Evolutionary conservation across 2,329 filamentous ascomycete genomes (phyloP).

Genomic region (Xylariales sp.): DNA sequence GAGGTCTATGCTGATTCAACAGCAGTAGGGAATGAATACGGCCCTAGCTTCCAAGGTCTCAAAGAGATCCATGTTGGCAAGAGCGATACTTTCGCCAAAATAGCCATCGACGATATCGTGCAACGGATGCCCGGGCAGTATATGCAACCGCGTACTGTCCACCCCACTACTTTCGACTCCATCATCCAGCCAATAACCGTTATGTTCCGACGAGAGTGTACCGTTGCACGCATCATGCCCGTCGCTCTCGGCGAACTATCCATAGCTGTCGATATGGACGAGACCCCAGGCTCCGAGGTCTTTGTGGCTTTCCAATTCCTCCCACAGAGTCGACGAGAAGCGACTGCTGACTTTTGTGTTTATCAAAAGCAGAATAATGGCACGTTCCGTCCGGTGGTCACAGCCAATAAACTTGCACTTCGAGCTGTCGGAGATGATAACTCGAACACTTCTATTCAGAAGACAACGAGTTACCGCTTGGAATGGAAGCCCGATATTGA

Average conservation of each 20-base stretch:
- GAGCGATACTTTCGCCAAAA: neutral
- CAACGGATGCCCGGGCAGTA: conserved; percentile 8
- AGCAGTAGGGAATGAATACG: conserved; percentile 7
- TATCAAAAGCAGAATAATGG: conserved; percentile 9
- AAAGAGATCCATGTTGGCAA: conserved; percentile 6
- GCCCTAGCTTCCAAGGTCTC: conserved; percentile 4
- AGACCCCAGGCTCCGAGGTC: conserved; percentile 11
- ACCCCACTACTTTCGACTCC: conserved; percentile 9
- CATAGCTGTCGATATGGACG: conserved; percentile 6
- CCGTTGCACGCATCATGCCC: conserved; percentile 11
- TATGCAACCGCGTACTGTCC: conserved; percentile 9
- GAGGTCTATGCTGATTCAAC: neutral
- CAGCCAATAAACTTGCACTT: conserved; percentile 5
- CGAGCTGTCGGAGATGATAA: too few relatives aligned
- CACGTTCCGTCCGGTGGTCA: conserved; percentile 5
- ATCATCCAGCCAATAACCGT: conserved; percentile 5
- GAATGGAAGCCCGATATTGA: conserved; percentile 12
- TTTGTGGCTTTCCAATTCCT: conserved; percentile 8
- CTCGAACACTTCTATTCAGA: too few relatives aligned
- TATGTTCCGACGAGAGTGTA: conserved; percentile 9
- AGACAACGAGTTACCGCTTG: conserved; percentile 11
- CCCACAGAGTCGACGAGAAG: conserved; percentile 4
- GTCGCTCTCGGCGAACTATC: conserved; percentile 8
- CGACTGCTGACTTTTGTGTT: conserved; percentile 6
- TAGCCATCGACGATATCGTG: conserved; percentile 4